Evolutionary conservation across 2,329 filamentous ascomycete species (phyloP).

Genomic region (Aspergillus eucalypticola): DNA sequence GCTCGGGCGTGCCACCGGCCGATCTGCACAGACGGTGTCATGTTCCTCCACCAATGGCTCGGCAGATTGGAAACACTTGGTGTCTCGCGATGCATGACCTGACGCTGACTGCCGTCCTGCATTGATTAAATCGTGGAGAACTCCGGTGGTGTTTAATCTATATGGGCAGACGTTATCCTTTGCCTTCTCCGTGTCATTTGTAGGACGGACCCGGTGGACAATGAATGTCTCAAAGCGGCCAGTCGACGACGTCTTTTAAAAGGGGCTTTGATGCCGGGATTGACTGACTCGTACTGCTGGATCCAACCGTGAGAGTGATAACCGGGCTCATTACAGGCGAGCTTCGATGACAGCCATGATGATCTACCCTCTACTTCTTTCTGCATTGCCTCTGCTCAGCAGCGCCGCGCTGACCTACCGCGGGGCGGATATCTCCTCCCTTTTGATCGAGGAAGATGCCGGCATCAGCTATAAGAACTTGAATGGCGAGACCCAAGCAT

Average conservation of each 20-base stretch:
- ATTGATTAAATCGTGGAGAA: conserved; percentile 6
- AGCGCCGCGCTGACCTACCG: conserved; percentile 60
- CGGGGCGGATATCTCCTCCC: conserved; percentile 71
- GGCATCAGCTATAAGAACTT: conserved; percentile 63
- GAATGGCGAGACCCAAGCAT: conserved; percentile 53
- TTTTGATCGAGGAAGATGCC: conserved; percentile 61
- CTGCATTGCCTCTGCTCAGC: conserved; percentile 18
- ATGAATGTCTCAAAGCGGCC: neutral
- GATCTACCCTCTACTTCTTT: conserved; percentile 17
- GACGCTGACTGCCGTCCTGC: neutral
- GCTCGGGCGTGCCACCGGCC: conserved; percentile 6
- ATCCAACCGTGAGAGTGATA: neutral
- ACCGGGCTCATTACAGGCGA: neutral
- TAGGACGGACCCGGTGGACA: neutral
- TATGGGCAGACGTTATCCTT: neutral
- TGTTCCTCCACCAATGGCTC: conserved; percentile 22
- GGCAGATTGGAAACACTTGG: neutral
- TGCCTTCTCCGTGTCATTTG: neutral
- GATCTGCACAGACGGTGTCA: conserved; percentile 8
- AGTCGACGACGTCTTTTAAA: neutral
- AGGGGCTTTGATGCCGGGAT: neutral
- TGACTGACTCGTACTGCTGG: neutral
- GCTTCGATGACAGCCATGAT: conserved; percentile 12
- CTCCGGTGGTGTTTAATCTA: neutral
- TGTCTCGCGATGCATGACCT: neutral